Evolutionary conservation across 371 early-diverging fungal genomes (phyloP), one percentile per base, ranked within the genome.

Genomic region (Gilbertella persicaria): DNA sequence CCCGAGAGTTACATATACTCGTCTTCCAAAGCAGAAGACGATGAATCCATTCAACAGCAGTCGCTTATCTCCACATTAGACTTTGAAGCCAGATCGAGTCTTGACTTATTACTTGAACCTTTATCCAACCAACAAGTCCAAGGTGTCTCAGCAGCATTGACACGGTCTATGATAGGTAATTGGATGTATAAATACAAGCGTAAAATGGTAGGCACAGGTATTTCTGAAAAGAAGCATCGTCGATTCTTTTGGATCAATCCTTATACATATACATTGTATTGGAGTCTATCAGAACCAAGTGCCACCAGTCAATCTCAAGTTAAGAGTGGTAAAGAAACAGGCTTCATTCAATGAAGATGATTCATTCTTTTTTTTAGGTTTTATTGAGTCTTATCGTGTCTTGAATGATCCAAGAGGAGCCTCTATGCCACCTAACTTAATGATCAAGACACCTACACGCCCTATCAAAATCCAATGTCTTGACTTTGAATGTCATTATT

Each of bases 201-300:
- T 4, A 71, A 79, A 19, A 55, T 70, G 14, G 71, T 73, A 45
- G 77, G 75, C 8, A 54, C 49, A 19, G 73, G 75, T 25, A 70
- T 69, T 13, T 75, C 76, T 20, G 86, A 84, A 55, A 80, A 82
- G 40, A 66, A 73, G 16, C 87, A 90, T 50, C 56, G 68, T 46
- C 74, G 89, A 16, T 90, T 80, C 63, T 84, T 89, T 39, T 90
- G 90, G 90, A 74, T 90, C 16, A 84, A 89, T 55, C 88, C 90
- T 13, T 88, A 87, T 41, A 81, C 84, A 26, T 80, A 79, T 53
- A 83, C 80, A n/a, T 53, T 90, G 20, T 82, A 87, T 61, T 90
- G 90, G 90, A 81, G 83, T 63, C 71, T 68, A 45, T 70, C 73
- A 47, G 83, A 83, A 30, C 89, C 89, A 13, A 82, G 80, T 7